Evolutionary conservation across 192 early-diverging fungal species (phyloP).

Genomic region (Phycomyces nitens): DNA sequence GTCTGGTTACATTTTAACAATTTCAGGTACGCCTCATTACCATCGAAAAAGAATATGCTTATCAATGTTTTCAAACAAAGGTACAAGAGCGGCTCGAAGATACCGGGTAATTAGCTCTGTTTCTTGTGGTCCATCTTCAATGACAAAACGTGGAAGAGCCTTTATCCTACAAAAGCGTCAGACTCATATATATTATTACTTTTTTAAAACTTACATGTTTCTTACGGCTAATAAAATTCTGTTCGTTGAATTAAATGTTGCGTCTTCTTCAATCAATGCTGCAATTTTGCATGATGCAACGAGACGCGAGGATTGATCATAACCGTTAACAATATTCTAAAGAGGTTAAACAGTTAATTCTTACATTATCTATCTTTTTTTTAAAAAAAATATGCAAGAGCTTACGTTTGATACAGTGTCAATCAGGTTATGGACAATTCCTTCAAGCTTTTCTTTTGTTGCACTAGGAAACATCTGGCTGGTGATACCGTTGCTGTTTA

Average conservation of each 20-base stretch:
- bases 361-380: constrained; percentile 9
- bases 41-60: constrained; percentile 13
- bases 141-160: constrained; percentile 2
- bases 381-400: constrained; percentile 4
- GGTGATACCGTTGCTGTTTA: constrained; percentile 5
- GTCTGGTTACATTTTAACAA: constrained; percentile 7
- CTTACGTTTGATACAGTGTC: constrained; percentile 9
- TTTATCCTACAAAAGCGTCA: constrained; percentile 14
- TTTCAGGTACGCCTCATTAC: constrained; percentile 15
- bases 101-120: constrained; percentile 21
- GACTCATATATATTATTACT: constrained; percentile 10
- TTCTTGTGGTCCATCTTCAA: constrained; percentile 21
- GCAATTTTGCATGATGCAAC: constrained; percentile 7
- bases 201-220: constrained; percentile 20
- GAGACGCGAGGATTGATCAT: constrained; percentile 2
- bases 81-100: constrained; percentile 12
- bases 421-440: constrained; percentile 10
- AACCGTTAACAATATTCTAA: constrained; percentile 2
- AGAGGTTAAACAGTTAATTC: constrained; percentile 8
- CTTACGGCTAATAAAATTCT: constrained; percentile 18
- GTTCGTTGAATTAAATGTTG: constrained; percentile 17
- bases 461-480: constrained; percentile 3
- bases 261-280: constrained; percentile 12
- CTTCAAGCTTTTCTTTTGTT: constrained; percentile 15
- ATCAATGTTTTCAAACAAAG: constrained; percentile 23